Evolutionary conservation across 2,329 filamentous ascomycete species (phyloP), one percentile per base, ranked within the genome.

Genomic region (Samsoniella hepiali): DNA sequence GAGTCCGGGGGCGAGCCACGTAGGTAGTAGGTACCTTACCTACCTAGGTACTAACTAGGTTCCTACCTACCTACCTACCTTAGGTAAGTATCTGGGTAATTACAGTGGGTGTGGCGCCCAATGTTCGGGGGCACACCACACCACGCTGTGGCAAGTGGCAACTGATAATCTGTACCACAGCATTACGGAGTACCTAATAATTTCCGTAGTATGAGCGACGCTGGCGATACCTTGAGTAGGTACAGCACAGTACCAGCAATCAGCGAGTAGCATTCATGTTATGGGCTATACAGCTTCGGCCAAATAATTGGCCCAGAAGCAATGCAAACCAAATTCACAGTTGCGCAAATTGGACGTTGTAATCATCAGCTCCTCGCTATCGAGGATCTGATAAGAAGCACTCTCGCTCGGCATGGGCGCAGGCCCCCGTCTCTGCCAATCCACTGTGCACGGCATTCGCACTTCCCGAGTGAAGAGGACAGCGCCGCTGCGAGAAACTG

Each of bases 1-100:
- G 68, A 74, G 72, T 72, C 73, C 67, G 71, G 73, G 51, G 58
- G 42, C 38, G 22, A 45, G 58, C 44, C 47, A 42, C 32, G 22
- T 22, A 22, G 22, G 22, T 22, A 22, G 22, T 22, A 45, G 42
- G 42, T 11, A 45, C 42, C 10, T 45, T 40, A 40, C 8, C 8
- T 45, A 45, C 10, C 42, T 15, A 45, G 42, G 42, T 45, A 13
- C 13, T 32, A 50, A 2, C 27, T 50, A 50, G n/a, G 5, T 49
- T 31, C 47, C 5, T 51, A 49, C 22, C 3, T 29, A 22, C 15
- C 42, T n/a, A n/a, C n/a, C 42, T 49, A 49, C 22, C 45, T 13
- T 8, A 45, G 45, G 45, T 29, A 49, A 9, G 22, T 49, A 49
- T 5, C 17, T 42, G n/a, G 17, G 42, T 44, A 17, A 17, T 44